Percentiles rank a stretch among this genome's conserved stretches.
phyloP scores from a whole-genome alignment of 345 rosid genomes.

The Brassica incana region DNA sequence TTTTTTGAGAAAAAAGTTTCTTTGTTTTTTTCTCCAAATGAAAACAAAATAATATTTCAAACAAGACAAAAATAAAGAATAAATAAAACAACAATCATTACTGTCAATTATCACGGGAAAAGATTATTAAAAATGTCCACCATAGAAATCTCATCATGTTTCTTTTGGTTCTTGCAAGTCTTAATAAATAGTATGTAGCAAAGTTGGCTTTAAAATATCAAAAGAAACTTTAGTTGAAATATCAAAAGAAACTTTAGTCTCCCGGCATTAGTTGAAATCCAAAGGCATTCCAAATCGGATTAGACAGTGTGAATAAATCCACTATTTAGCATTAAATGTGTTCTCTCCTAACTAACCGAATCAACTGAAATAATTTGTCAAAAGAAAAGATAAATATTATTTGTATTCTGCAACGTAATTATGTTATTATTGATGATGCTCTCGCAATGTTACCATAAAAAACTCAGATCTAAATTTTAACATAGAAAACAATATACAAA shows the following conservation, averaged over 20 bases:
- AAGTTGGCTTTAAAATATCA: neutral
- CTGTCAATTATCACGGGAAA: constrained; percentile 26
- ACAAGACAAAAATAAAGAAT: constrained; percentile 35
- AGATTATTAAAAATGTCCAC: constrained; percentile 3
- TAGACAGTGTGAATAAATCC: no score
- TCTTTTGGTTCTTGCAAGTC: neutral
- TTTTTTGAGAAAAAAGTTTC: neutral
- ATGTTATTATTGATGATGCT: neutral
- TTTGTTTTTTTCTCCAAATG: neutral
- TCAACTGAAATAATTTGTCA: no score
- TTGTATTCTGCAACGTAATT: neutral
- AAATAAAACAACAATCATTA: constrained; percentile 27
- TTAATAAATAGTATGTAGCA: neutral
- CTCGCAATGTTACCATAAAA: neutral
- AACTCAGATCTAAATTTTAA: neutral
- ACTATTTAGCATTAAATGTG: no score
- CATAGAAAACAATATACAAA: neutral
- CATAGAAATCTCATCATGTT: neutral
- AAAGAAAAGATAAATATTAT: no score
- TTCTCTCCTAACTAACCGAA: no score
- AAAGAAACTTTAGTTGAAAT: no score
- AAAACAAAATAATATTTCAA: constrained; percentile 3
- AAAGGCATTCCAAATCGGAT: no score
- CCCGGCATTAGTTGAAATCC: no score
- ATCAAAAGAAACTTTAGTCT: no score